Conservation (phyloP, 106 monocot species). For the Dendrobium catenatum region DNA sequence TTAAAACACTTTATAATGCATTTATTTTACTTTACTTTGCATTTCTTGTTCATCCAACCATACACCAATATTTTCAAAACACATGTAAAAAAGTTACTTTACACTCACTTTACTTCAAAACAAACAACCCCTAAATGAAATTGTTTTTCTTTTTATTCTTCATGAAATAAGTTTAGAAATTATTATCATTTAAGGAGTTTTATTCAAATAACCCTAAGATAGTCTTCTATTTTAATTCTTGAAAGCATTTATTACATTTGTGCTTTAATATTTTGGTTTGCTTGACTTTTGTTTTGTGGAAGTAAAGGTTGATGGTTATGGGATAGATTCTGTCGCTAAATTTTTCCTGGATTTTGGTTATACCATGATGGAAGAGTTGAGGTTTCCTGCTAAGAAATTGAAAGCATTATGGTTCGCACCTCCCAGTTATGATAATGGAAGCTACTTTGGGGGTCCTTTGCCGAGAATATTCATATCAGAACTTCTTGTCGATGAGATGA, state of each 20-base stretch:
- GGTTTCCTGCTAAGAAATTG: conserved; percentile 87
- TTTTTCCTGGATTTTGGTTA: conserved; percentile 94
- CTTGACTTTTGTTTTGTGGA: neutral
- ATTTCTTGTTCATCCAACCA: too few relatives aligned
- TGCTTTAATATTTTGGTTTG: neutral
- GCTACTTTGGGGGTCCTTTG: conserved; percentile 48
- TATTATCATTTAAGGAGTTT: neutral
- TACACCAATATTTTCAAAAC: too few relatives aligned
- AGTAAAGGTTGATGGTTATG: conserved; percentile 75
- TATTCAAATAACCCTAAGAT: neutral
- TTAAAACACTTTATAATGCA: too few relatives aligned
- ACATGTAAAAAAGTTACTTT: too few relatives aligned
- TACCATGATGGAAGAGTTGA: conserved; percentile 63
- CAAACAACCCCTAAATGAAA: too few relatives aligned
- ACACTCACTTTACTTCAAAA: too few relatives aligned
- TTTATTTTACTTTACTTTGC: too few relatives aligned
- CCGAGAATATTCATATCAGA: conserved; percentile 98
- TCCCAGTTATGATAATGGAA: conserved; percentile 30
- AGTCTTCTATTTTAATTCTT: neutral
- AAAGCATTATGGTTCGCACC: conserved; percentile 95
- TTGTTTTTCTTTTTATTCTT: neutral
- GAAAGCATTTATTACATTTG: neutral
- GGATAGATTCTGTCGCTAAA: conserved; percentile 77
- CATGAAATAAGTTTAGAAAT: neutral
- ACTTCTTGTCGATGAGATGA: conserved; percentile 83